These are phyloP conservation scores for Misopates orontium DNA, from an alignment of 257 asterid species.

Conservation along the genomic window DNA sequence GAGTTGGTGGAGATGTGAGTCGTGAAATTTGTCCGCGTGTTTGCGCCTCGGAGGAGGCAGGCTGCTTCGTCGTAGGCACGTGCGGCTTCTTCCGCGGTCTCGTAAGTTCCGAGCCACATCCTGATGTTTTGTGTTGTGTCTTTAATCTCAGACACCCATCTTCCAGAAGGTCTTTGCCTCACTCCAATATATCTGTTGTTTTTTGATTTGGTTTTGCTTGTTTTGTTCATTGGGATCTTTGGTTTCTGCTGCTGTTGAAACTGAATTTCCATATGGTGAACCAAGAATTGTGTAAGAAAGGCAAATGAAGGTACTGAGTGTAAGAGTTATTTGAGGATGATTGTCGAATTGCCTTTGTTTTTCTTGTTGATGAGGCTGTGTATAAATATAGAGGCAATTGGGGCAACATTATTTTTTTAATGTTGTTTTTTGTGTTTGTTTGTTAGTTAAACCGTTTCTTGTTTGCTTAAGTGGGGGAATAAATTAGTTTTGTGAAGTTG, in stretches of 20 bases:
- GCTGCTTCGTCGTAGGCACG: constrained; percentile 73
- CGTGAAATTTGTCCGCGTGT: constrained; percentile 60
- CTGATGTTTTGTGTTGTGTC: constrained; percentile 69
- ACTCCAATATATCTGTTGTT: constrained; percentile 55
- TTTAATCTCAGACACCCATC: constrained; percentile 78
- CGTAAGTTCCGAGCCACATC: constrained; percentile 76
- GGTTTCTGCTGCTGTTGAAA: constrained; percentile 38
- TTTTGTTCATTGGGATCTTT: constrained; percentile 28
- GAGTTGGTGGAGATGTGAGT: constrained; percentile 50
- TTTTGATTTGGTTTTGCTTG: constrained; percentile 41
- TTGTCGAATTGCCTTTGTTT: constrained; percentile 26
- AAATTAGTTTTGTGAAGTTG: constrained; percentile 16
- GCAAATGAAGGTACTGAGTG: neutral
- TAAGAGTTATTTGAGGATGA: neutral
- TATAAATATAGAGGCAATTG: constrained; percentile 2
- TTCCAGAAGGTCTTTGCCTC: constrained; percentile 72
- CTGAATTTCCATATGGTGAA: constrained; percentile 45
- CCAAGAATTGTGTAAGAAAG: neutral
- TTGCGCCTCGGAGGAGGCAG: constrained; percentile 62
- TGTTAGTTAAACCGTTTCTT: neutral
- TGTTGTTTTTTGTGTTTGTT: constrained; percentile 22
- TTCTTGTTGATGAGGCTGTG: constrained; percentile 10
- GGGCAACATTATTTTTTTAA: constrained; percentile 5
- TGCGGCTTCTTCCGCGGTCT: constrained; percentile 65
- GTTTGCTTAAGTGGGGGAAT: neutral